These are phyloP conservation scores for Podaxis sp. DNA, from an alignment of 768 basidiomycete genomes.

Conservation along the genomic window DNA sequence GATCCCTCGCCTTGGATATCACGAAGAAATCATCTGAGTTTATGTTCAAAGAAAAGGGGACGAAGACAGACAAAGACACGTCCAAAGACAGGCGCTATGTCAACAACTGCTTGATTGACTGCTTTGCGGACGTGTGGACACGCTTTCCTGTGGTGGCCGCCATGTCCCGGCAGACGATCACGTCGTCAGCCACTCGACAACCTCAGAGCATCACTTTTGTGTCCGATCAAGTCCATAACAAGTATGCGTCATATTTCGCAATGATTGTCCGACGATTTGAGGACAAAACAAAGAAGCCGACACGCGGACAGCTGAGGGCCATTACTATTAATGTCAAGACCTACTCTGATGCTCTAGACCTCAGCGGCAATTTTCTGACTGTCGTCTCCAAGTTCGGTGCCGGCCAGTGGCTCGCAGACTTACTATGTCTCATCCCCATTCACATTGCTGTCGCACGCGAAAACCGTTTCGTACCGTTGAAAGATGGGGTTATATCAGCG, in stretches of 20 bases:
- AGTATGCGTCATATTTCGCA: conserved; percentile 42
- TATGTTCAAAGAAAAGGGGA: conserved; percentile 47
- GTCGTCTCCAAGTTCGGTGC: conserved; percentile 36
- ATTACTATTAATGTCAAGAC: conserved; percentile 29
- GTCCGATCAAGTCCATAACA: conserved; percentile 27
- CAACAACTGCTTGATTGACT: conserved; percentile 56
- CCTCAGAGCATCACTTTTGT: conserved; percentile 43
- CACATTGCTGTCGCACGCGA: conserved; percentile 60
- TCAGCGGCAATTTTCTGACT: not conserved
- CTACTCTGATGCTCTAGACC: not conserved
- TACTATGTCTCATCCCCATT: conserved; percentile 63
- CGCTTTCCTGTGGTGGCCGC: conserved; percentile 60
- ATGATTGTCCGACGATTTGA: conserved; percentile 49
- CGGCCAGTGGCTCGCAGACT: conserved; percentile 63
- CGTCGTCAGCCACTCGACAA: conserved; percentile 30
- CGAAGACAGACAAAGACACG: conserved; percentile 17
- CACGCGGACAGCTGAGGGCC: conserved; percentile 39
- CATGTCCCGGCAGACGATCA: conserved; percentile 41
- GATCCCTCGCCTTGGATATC: conserved; percentile 50
- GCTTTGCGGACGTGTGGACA: conserved; percentile 57
- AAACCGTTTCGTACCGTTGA: conserved; percentile 61
- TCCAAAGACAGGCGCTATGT: conserved; percentile 21
- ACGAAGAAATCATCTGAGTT: conserved; percentile 57
- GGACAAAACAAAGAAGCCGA: conserved; percentile 50
- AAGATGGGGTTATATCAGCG: conserved; percentile 50